These are phyloP conservation scores for Neonothopanus nambi DNA, from an alignment of 1,284 basidiomycete genomes.

Conservation along the genomic window DNA sequence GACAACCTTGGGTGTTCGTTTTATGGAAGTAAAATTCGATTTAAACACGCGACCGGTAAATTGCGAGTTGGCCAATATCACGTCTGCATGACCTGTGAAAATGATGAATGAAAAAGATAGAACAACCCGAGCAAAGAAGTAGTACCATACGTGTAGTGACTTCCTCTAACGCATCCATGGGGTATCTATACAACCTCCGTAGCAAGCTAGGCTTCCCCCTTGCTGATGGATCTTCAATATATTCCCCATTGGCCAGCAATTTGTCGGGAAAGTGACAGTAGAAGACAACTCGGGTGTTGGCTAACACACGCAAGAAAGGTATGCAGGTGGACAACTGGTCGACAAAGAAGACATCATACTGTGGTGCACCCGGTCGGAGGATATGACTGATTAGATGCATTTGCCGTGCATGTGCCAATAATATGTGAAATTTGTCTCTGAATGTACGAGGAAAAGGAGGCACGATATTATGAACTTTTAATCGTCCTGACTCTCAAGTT, in stretches of 20 bases:
- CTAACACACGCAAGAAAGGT: conserved; percentile 75
- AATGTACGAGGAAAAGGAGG: conserved; percentile 82
- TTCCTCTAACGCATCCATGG: conserved; percentile 92
- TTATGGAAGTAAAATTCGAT: conserved; percentile 74
- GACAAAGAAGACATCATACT: conserved; percentile 88
- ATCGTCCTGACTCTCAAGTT: conserved; percentile 58
- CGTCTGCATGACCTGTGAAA: conserved; percentile 75
- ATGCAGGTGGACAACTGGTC: conserved; percentile 94
- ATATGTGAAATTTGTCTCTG: conserved; percentile 78
- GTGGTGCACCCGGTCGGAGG: conserved; percentile 41
- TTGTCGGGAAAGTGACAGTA: conserved; percentile 99
- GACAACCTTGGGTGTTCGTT: conserved; percentile 68
- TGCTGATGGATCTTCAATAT: conserved; percentile 50
- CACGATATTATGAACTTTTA: conserved; percentile 77
- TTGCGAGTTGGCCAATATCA: conserved; percentile 89
- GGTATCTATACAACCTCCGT: conserved; percentile 80
- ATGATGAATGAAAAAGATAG: conserved; percentile 2
- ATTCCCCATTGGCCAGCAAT: conserved; percentile 79
- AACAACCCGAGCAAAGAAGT: neutral
- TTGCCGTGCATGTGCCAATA: conserved; percentile 89
- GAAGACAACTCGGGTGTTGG: conserved; percentile 83
- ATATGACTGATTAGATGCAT: conserved; percentile 71
- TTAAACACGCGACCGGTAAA: conserved; percentile 86
- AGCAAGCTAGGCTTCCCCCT: conserved; percentile 44
- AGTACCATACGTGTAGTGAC: conserved; percentile 75